A percentile compares a stretch with the other conserved stretches of the same genome.
Conservation (phyloP, 331 rosid species). For the Quercus lobata region DNA sequence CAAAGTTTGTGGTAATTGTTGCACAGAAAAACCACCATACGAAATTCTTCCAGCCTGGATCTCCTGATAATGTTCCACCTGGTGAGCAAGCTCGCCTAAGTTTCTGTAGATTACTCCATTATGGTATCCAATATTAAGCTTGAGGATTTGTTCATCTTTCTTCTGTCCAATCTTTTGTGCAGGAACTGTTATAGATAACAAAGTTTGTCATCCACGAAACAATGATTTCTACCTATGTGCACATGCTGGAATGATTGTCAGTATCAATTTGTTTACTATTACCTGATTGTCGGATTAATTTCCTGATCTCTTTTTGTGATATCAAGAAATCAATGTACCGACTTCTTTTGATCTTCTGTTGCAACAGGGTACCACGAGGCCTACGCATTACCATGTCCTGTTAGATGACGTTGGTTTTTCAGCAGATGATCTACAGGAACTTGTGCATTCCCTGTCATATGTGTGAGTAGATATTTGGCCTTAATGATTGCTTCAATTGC, state of each 20-base stretch:
- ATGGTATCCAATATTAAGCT: neutral
- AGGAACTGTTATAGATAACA: conserved; percentile 89
- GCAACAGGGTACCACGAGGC: conserved; percentile 84
- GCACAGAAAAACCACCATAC: conserved; percentile 98
- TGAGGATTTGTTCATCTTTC: neutral
- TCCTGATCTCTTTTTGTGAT: neutral
- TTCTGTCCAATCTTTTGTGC: conserved; percentile 1
- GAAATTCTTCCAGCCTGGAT: conserved; percentile 63
- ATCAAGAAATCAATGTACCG: neutral
- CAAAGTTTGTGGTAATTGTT: conserved; percentile 77
- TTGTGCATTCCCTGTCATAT: conserved; percentile 86
- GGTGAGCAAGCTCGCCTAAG: conserved; percentile 29
- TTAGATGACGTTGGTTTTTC: conserved; percentile 79
- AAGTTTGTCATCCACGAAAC: conserved; percentile 81
- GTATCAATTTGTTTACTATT: conserved; percentile 19
- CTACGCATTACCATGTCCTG: conserved; percentile 86
- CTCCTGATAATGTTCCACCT: conserved; percentile 91
- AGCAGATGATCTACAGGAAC: conserved; percentile 81
- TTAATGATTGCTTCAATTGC: neutral
- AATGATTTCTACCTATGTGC: conserved; percentile 92
- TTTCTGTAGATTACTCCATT: neutral
- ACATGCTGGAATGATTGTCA: conserved; percentile 96
- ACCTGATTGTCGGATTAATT: neutral
- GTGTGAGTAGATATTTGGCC: conserved; percentile 60
- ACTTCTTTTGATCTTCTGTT: neutral